Evolutionary conservation across 495 filamentous ascomycete species (phyloP).

Genomic region (Lepidopterella palustris): DNA sequence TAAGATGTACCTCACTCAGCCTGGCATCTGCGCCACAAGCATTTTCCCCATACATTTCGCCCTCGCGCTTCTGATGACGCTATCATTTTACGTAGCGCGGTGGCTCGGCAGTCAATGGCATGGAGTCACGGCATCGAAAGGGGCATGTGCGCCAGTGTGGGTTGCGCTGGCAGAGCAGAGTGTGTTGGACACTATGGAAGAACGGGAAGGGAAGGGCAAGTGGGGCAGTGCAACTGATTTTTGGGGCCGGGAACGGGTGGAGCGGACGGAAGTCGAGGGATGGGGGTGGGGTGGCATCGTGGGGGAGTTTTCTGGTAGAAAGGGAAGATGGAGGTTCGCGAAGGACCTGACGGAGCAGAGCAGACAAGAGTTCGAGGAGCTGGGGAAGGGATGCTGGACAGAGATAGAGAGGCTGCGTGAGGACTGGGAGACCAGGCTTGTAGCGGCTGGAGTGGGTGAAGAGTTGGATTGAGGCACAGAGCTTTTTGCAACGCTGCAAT

Average conservation of each 20-base stretch:
- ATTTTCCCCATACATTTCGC: slow-evolving; percentile 66
- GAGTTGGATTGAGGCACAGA: background rate
- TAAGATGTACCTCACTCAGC: slow-evolving; percentile 71
- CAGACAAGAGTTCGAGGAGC: slow-evolving; percentile 63
- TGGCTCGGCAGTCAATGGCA: slow-evolving; percentile 39
- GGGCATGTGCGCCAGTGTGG: slow-evolving; percentile 70
- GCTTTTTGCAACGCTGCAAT: background rate
- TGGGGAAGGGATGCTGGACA: slow-evolving; percentile 68
- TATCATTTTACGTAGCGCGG: slow-evolving; percentile 42
- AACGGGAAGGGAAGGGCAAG: slow-evolving; percentile 55
- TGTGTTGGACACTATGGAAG: slow-evolving; percentile 57
- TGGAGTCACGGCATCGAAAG: slow-evolving; percentile 63
- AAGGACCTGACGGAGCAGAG: slow-evolving; percentile 56
- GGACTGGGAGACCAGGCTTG: slow-evolving; percentile 66
- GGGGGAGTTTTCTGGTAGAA: slow-evolving; percentile 39
- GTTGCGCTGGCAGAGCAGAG: slow-evolving; percentile 64
- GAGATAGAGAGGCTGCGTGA: slow-evolving; percentile 76
- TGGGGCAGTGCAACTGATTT: slow-evolving; percentile 70
- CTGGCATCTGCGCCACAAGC: slow-evolving; percentile 74
- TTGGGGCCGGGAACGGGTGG: slow-evolving; percentile 52
- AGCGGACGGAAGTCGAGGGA: slow-evolving; percentile 71
- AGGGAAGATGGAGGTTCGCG: slow-evolving; percentile 51
- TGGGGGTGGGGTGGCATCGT: slow-evolving; percentile 76
- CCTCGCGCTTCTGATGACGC: slow-evolving; percentile 56
- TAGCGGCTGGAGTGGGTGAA: slow-evolving; percentile 34